Evolutionary conservation across 768 basidiomycete species (phyloP).

Genomic region (Kwoniella mangroviensis): DNA sequence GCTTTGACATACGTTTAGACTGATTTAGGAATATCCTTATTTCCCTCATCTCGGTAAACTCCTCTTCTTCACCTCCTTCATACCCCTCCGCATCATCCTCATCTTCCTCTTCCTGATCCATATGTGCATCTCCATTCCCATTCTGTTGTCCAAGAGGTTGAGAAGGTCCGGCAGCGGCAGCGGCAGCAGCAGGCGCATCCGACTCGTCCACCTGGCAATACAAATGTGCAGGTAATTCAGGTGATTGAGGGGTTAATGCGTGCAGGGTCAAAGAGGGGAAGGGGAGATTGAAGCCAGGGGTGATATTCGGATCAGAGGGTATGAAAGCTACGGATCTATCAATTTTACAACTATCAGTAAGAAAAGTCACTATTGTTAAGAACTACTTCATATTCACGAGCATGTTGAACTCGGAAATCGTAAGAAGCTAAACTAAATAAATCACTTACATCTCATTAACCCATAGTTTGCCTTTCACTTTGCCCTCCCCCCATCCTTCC

Average conservation of each 20-base stretch:
- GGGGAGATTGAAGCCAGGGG: conserved; percentile 75
- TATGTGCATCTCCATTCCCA: conserved; percentile 16
- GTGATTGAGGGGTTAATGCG: conserved; percentile 74
- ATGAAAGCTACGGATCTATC: conserved; percentile 77
- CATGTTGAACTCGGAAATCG: too few relatives aligned
- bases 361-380: neutral
- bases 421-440: neutral
- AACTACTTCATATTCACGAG: too few relatives aligned
- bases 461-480: conserved; percentile 71
- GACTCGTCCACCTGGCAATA: conserved; percentile 92
- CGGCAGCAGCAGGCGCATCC: conserved; percentile 34
- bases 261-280: conserved; percentile 93
- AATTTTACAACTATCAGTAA: neutral
- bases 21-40: conserved; percentile 70
- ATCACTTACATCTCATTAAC: conserved; percentile 77
- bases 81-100: conserved; percentile 55
- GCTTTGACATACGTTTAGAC: conserved; percentile 37
- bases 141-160: neutral
- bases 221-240: conserved; percentile 58
- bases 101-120: conserved; percentile 28
- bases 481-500: conserved; percentile 60
- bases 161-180: conserved; percentile 1
- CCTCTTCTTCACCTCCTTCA: conserved; percentile 56
- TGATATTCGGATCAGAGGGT: conserved; percentile 62
- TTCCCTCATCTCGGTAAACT: conserved; percentile 72